Evolutionary conservation across 768 basidiomycete genomes (phyloP), one percentile per base, ranked within the genome.

Genomic region (Panus rudis): DNA sequence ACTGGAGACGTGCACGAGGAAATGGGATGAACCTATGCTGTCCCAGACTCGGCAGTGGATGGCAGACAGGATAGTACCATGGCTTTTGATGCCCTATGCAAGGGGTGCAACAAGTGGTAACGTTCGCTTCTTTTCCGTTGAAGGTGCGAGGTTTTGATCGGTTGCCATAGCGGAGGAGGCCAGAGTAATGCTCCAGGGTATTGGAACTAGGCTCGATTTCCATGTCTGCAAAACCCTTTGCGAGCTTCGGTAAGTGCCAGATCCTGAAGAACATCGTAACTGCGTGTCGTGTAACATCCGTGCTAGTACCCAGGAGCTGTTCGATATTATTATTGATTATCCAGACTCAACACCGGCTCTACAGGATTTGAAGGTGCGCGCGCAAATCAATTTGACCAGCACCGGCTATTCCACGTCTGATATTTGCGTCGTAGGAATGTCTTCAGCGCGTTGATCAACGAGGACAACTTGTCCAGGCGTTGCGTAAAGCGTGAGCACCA

Each of bases 311-410:
- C 71, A 68, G 38, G 93, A 98, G 60, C 84, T 98, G 16, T 98
- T 96, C 57, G 91, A 94, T 51, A 96, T 98, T 43, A 94, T 98
- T 45, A 81, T 97, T 43, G 90, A 94, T 54, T 93, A 79, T 53
- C 92, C 94, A 0, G 87, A 92, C 47, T 94, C 93, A 0, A 71
- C 69, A 50, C 79, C 83, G 3, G 92, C 92, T 0, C 64, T 98
- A 16, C 74, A 84, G 44, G 96, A 99, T 63, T 70, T 98, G 16
- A 85, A 78, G 66, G 92, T 89, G 47, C 5, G 33, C 37, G 28
- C 2, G 12, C 37, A 39, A 4, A 16, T 13, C 16, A 7, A 4
- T 2, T 37, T n/a, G n/a, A n/a, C n/a, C 28, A 30, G 12, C 20
- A 30, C 16, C 16, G 2, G 16, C 20, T 39, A 45, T 10, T 37